Evolutionary conservation across 345 rosid species (phyloP).

Genomic region (Pseudoturritis turrita): DNA sequence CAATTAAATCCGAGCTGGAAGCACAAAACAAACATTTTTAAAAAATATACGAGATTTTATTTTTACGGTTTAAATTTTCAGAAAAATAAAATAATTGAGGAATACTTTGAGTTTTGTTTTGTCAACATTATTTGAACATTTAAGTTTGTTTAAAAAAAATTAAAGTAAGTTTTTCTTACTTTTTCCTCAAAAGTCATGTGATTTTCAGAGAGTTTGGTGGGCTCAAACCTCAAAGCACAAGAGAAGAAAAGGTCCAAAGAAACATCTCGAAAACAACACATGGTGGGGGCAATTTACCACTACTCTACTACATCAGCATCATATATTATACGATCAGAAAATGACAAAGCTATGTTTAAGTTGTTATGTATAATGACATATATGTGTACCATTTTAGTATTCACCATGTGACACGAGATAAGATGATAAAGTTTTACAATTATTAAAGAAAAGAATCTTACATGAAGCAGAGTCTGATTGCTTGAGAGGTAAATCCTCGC

Average conservation of each 20-base stretch:
- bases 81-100: too few relatives aligned
- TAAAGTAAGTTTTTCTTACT: too few relatives aligned
- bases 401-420: neutral
- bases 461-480: conserved; percentile 27
- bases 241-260: conserved; percentile 19
- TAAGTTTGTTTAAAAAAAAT: too few relatives aligned
- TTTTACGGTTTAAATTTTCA: too few relatives aligned
- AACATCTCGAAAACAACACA: conserved; percentile 16
- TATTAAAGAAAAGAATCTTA: neutral
- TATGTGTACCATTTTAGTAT: neutral
- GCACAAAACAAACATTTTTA: too few relatives aligned
- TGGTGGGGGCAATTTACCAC: conserved; percentile 20
- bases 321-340: neutral
- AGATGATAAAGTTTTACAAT: neutral
- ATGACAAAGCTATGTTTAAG: conserved; percentile 3
- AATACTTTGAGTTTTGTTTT: too few relatives aligned
- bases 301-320: neutral
- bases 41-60: too few relatives aligned
- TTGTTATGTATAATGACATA: neutral
- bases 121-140: too few relatives aligned
- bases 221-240: conserved; percentile 16
- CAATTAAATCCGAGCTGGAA: too few relatives aligned
- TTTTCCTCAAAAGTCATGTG: neutral
- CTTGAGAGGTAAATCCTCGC: conserved; percentile 22
- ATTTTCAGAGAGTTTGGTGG: neutral